Evolutionary conservation across 75 land plant species (phyloP).

Genomic region (Picea sitchensis): DNA sequence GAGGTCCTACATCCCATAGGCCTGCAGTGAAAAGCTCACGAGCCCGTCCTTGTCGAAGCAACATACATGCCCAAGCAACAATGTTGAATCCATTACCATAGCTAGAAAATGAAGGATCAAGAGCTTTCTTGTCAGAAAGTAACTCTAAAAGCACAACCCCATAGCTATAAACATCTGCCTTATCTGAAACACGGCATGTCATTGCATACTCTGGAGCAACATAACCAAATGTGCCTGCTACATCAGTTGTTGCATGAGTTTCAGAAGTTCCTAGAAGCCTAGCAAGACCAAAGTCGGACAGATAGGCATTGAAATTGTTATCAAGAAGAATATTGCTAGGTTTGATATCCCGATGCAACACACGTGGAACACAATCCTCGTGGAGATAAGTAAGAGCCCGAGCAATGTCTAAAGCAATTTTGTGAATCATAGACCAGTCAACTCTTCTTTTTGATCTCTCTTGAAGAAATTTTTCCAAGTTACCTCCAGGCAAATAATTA

Average conservation of each 20-base stretch:
- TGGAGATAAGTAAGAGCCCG: conserved; percentile 73
- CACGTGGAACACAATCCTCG: conserved; percentile 63
- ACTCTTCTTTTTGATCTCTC: conserved; percentile 27
- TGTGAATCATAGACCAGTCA: conserved; percentile 53
- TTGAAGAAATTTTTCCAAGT: conserved; percentile 61
- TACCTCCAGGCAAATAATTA: conserved; percentile 81
- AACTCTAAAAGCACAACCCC: conserved; percentile 89
- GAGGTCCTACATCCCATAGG: conserved; percentile 72
- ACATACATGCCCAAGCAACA: conserved; percentile 71
- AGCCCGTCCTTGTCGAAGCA: conserved; percentile 35
- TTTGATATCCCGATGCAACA: conserved; percentile 84
- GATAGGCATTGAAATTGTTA: conserved; percentile 60
- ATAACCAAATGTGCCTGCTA: conserved; percentile 87
- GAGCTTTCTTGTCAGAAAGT: conserved; percentile 71
- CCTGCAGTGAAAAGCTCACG: conserved; percentile 53
- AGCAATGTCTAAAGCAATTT: conserved; percentile 77
- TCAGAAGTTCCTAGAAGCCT: conserved; percentile 66
- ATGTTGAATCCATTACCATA: conserved; percentile 79
- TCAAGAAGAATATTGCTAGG: conserved; percentile 92
- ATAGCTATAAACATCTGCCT: conserved; percentile 91
- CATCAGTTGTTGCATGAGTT: conserved; percentile 85
- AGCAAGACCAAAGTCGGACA: conserved; percentile 84
- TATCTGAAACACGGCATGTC: conserved; percentile 81
- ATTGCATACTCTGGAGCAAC: conserved; percentile 91
- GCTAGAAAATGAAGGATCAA: conserved; percentile 68